Percentiles rank a stretch among this genome's conserved stretches.
Conservation (phyloP, 768 basidiomycete genomes). For the Kwoniella sp. region DNA sequence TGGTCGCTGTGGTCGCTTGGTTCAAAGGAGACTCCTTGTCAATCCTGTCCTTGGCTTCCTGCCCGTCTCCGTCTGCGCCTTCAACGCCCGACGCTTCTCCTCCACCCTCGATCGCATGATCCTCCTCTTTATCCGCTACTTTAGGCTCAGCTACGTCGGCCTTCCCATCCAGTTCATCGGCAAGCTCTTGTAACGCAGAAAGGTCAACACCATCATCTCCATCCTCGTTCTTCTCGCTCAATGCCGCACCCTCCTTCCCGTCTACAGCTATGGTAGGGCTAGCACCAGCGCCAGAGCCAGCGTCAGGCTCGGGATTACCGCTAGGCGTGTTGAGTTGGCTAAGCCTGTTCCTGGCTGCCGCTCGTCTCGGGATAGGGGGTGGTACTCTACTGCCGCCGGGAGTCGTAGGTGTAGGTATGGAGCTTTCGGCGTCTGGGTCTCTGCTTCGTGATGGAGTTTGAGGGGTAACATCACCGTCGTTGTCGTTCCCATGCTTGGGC, state of each 20-base stretch:
- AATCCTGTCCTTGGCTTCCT: background rate
- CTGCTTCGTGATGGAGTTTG: background rate
- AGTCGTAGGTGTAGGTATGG: background rate
- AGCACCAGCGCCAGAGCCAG: background rate
- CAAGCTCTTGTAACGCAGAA: constrained; percentile 5
- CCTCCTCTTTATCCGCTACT: background rate
- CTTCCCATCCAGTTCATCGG: constrained; percentile 13
- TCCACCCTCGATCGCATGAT: background rate
- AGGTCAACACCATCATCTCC: constrained; percentile 6
- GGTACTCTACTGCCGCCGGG: constrained; percentile 14
- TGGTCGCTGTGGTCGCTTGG: background rate
- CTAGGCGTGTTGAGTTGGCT: constrained; percentile 13
- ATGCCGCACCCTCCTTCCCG: background rate
- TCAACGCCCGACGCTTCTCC: background rate
- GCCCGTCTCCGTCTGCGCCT: background rate
- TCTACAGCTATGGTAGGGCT: background rate
- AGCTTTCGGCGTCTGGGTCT: background rate
- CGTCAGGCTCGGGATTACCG: background rate
- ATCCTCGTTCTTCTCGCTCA: background rate
- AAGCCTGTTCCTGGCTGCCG: constrained; percentile 31
- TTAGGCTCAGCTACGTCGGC: background rate
- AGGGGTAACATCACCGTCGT: background rate
- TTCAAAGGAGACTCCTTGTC: background rate
- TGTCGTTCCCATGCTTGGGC: background rate
- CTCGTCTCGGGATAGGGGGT: constrained; percentile 38